Percentiles rank a stretch among this genome's conserved stretches.
Conservation (phyloP, 345 rosid species). For the Bretschneidera sinensis region DNA sequence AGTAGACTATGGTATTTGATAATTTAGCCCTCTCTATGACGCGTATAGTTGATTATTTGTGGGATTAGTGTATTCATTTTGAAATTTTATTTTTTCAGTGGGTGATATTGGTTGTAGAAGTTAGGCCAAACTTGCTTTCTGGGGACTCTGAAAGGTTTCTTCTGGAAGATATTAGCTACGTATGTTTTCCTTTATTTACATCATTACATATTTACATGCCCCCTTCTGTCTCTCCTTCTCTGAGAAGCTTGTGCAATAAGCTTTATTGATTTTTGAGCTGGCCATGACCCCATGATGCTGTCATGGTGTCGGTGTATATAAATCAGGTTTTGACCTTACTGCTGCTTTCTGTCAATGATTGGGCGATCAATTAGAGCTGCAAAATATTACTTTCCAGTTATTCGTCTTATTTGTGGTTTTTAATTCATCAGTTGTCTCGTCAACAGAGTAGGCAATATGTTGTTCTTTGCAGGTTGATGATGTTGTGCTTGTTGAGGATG, state of each 20-base stretch:
- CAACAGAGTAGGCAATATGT: no score
- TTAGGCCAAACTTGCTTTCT: slow-evolving; percentile 75
- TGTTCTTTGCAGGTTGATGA: slow-evolving; percentile 65
- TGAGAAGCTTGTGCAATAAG: no score
- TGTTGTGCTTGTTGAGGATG: slow-evolving; percentile 74
- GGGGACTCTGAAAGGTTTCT: slow-evolving; percentile 79
- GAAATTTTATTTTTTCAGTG: slow-evolving; percentile 40
- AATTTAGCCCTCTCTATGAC: neutral
- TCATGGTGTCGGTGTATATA: neutral
- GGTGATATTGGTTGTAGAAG: slow-evolving; percentile 65
- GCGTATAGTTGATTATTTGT: neutral
- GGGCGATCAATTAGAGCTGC: neutral
- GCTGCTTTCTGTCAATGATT: neutral
- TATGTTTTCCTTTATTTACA: slow-evolving; percentile 12
- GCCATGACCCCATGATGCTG: neutral
- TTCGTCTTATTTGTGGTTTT: no score
- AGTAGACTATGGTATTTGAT: neutral
- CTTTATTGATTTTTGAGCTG: neutral
- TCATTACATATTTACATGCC: no score
- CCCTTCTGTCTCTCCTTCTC: neutral
- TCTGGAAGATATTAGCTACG: slow-evolving; percentile 59
- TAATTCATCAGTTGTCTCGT: no score
- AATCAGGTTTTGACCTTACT: neutral
- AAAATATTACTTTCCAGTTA: neutral
- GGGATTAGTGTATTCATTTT: neutral